Evolutionary conservation across 1,139 yeast species (phyloP), one percentile per base, ranked within the genome.

Genomic region (Suhomyces coccinellae): DNA sequence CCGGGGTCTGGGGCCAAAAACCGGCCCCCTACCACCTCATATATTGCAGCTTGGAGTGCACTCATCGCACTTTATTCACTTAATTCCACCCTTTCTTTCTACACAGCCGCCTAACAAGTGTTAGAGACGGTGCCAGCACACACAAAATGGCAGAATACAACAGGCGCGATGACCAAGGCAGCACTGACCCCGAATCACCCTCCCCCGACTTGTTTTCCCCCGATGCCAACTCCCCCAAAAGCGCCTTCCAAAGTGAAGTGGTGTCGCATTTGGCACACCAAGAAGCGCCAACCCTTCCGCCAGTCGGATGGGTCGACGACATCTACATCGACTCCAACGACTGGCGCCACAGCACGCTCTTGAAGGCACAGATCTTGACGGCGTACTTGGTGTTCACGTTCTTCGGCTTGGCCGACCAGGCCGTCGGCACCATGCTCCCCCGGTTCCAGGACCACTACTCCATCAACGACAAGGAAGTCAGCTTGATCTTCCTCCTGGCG

Each of bases 371-470:
- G 57, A 65, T 81, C 16, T 1, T 65, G 0, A 56, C 73, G 0
- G 59, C 73, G 0, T 75, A 67, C 47, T 31, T 61, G 3, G 60
- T 72, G 1, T 75, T 80, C 52, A 58, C 68, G 2, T 52, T 78
- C 4, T 64, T 79, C 48, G 87, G 87, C 0, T 55, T 80, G n/a
- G 69, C 75, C 2, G 86, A 82, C 48, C 85, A 80, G 56, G 69
- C 83, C 0, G 65, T 80, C 12, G 86, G 86, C 0, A 71, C 85
- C 0, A 59, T 81, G 37, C 66, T 82, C 41, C 83, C 85, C 1
- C 65, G 71, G 35, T 52, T 81, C 26, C 74, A 79, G 45, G 58
- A 58, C 3, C 58, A 73, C 38, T 82, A 79, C 52, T 28, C 65
- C 0, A 69, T 80, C 6, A 66, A 75, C 49, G 79, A 82, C 50